A percentile compares a stretch with the other conserved stretches of the same genome.
Evolutionary conservation across 805 yeast species (phyloP).

Genomic region (Vanderwaltozyma tropicalis): DNA sequence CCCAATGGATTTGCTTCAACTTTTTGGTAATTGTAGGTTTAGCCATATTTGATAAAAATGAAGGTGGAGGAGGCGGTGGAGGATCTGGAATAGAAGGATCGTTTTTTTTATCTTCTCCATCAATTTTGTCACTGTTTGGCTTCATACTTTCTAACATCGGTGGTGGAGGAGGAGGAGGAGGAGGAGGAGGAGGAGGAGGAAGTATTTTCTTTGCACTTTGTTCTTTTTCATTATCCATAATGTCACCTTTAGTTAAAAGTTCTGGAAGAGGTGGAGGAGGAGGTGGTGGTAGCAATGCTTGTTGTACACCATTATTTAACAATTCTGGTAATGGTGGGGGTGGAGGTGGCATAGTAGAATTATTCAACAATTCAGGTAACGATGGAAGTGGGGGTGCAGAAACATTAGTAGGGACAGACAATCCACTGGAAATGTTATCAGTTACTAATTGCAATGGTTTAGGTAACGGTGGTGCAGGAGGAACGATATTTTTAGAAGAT

Average conservation of each 20-base stretch:
- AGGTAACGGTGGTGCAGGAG: too few relatives aligned
- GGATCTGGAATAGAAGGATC: not conserved
- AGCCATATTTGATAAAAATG: conserved; percentile 11
- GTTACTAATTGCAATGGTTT: too few relatives aligned
- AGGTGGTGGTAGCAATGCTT: conserved; percentile 16
- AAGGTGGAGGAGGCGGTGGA: conserved; percentile 28
- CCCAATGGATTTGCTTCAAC: conserved; percentile 78
- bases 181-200: not conserved
- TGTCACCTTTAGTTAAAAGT: conserved; percentile 2
- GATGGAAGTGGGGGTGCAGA: conserved; percentile 24
- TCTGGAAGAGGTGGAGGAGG: conserved; percentile 7
- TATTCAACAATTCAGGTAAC: conserved; percentile 1
- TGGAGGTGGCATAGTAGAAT: conserved; percentile 20
- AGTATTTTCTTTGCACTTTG: not conserved
- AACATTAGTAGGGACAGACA: too few relatives aligned
- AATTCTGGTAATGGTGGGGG: conserved; percentile 23
- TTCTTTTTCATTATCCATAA: not conserved
- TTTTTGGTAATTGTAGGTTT: conserved; percentile 36
- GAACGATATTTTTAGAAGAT: too few relatives aligned
- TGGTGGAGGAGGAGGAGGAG: conserved; percentile 30
- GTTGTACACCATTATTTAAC: too few relatives aligned
- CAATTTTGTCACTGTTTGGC: not conserved
- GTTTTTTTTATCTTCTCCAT: not conserved
- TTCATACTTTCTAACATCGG: conserved; percentile 7
- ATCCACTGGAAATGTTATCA: too few relatives aligned